Base-by-base conservation (phyloP, 1,139 yeast genomes). In the Sugiyamaella novakii region DNA sequence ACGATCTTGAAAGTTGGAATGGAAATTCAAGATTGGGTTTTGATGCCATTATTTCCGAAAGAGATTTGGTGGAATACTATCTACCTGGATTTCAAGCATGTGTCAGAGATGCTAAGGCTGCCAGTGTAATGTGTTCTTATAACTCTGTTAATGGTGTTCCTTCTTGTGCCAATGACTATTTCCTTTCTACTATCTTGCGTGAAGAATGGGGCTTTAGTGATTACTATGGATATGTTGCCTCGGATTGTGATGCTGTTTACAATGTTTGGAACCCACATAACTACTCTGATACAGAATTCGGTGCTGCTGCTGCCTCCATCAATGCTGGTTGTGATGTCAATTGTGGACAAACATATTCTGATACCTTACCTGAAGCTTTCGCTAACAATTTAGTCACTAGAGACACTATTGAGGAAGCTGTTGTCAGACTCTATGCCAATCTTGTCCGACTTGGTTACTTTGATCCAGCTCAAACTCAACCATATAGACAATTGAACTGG, bases 11-110 rank as follows among this genome's bases (percentile, higher is more conserved):
- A 58, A 77, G 38, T 19, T 53, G 56, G 54, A 33, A 47, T 12
- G 42, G 35, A 3, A 81, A 78, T 59, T 76, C 72, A 28, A 78
- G 79, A 24, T 44, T 41, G 30, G 39, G 38, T 8, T 46, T 48
- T 33, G 49, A 54, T 19, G 54, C 81, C 15, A 76, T 77, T 53
- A 75, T 79, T 48, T 80, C 79, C 25, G 81, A 78, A 59, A 65
- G 78, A 30, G 79, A 79, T 0, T 73, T 79, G 78, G 81, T 78
- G 59, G 84, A 79, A 57, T 61, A 77, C 3, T 79, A 73, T 59
- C 56, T 78, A 51, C 78, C 83, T 80, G 82, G 83, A 3, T 79
- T 78, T 68, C 80, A 80, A 14, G 80, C 79, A 60, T 75, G 75
- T 18, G 69, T 78, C 24, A 46, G 55, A 42, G 54, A 52, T 28